A percentile compares a stretch with the other conserved stretches of the same genome.
Evolutionary conservation across 805 yeast genomes (phyloP).

Genomic region (Priceomyces carsonii): DNA sequence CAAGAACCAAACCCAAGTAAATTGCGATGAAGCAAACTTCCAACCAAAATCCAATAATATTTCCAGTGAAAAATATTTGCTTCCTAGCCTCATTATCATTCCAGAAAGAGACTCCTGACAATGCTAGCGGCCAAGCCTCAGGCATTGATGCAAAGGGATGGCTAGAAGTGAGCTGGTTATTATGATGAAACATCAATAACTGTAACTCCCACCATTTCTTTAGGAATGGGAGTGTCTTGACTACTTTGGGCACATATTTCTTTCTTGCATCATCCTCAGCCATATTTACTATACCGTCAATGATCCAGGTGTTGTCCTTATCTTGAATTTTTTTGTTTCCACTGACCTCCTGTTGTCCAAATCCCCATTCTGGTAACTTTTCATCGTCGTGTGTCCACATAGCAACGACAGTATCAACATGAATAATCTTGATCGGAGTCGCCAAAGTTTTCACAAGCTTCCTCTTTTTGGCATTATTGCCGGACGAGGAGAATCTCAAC

Average conservation of each 20-base stretch:
- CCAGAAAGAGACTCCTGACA: slow-evolving; percentile 96
- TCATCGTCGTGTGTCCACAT: slow-evolving; percentile 91
- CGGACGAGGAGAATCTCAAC: slow-evolving; percentile 50
- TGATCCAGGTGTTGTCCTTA: slow-evolving; percentile 67
- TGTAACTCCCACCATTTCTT: slow-evolving; percentile 91
- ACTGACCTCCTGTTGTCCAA: slow-evolving; percentile 86
- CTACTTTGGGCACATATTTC: slow-evolving; percentile 61
- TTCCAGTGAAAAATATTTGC: slow-evolving; percentile 91
- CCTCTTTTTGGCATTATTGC: slow-evolving; percentile 42
- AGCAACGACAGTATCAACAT: slow-evolving; percentile 85
- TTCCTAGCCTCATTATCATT: slow-evolving; percentile 61
- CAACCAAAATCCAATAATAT: slow-evolving; percentile 88
- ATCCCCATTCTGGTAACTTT: slow-evolving; percentile 93
- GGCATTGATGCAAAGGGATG: slow-evolving; percentile 98
- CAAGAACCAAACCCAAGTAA: slow-evolving; percentile 62
- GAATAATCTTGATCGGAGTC: slow-evolving; percentile 68
- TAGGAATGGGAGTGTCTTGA: slow-evolving; percentile 68
- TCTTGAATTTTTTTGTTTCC: slow-evolving; percentile 85
- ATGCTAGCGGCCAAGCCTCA: slow-evolving; percentile 83
- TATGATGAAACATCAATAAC: slow-evolving; percentile 84
- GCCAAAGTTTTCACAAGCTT: slow-evolving; percentile 67
- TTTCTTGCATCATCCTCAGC: slow-evolving; percentile 55
- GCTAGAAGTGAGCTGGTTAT: slow-evolving; percentile 79
- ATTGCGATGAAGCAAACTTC: slow-evolving; percentile 65
- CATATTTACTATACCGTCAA: slow-evolving; percentile 69